Evolutionary conservation across 805 yeast genomes (phyloP).

Genomic region (Brettanomyces sp.): DNA sequence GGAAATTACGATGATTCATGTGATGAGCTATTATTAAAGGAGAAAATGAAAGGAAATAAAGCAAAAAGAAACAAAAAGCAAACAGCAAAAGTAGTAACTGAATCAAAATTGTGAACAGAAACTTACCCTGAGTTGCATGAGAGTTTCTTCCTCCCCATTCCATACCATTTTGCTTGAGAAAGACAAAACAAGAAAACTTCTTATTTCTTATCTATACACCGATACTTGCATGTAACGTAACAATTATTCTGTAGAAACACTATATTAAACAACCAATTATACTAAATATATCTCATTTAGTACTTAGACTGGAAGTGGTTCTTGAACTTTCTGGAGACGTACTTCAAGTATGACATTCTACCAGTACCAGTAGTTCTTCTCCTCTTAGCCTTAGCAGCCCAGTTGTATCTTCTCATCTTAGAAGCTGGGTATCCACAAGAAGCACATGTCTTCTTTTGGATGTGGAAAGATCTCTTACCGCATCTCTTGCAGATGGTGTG

Average conservation of each 20-base stretch:
- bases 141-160: no score
- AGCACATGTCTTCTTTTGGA: slow-evolving; percentile 98
- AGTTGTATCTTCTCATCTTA: slow-evolving; percentile 96
- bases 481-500: slow-evolving; percentile 99
- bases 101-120: no score
- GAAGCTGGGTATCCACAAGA: slow-evolving; percentile 99
- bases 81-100: no score
- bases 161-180: no score
- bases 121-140: no score
- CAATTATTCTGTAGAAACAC: no score
- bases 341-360: slow-evolving; percentile 97
- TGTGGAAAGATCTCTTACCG: slow-evolving; percentile 98
- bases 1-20: not conserved
- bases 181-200: no score
- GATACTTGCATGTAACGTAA: no score
- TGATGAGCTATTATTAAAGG: not conserved
- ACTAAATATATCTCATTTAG: no score
- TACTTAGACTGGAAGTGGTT: slow-evolving; percentile 85
- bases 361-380: slow-evolving; percentile 99
- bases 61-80: no score
- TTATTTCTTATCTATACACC: no score
- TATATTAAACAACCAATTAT: no score
- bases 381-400: slow-evolving; percentile 99
- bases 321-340: slow-evolving; percentile 96
- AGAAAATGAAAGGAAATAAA: not conserved